phyloP scores from a whole-genome alignment of 805 yeast genomes.

The Pichia rugopelliculosa region DNA sequence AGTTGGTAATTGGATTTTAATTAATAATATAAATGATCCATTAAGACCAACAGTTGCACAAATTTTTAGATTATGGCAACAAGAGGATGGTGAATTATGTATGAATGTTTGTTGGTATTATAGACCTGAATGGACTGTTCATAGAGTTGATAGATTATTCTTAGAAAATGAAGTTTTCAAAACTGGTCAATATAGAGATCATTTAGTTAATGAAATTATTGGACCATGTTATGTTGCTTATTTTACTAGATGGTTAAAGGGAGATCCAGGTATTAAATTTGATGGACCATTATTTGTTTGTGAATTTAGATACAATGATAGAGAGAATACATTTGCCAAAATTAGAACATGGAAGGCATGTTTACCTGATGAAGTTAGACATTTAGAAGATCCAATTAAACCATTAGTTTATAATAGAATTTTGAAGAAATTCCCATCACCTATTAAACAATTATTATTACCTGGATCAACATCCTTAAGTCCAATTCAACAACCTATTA shows the following conservation, averaged over 20 bases:
- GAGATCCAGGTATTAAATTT: constrained; percentile 76
- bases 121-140: constrained; percentile 97
- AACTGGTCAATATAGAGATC: constrained; percentile 95
- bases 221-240: constrained; percentile 94
- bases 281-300: constrained; percentile 88
- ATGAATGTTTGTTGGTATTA: constrained; percentile 96
- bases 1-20: constrained; percentile 93
- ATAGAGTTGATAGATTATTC: constrained; percentile 80
- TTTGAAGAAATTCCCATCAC: constrained; percentile 74
- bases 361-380: constrained; percentile 92
- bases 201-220: constrained; percentile 75
- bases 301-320: constrained; percentile 89
- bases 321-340: constrained; percentile 83
- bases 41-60: constrained; percentile 91
- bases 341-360: constrained; percentile 99
- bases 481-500: constrained; percentile 75
- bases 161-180: constrained; percentile 93
- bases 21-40: constrained; percentile 81
- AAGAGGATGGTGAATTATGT: constrained; percentile 72
- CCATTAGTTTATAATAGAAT: constrained; percentile 60
- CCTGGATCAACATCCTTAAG: constrained; percentile 65
- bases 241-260: constrained; percentile 90
- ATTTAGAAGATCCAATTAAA: constrained; percentile 69
- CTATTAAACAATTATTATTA: constrained; percentile 70
- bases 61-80: constrained; percentile 84